Percentiles rank a stretch among this genome's conserved stretches.
phyloP scores from a whole-genome alignment of 345 rosid species.

The Eucalyptus regnans region DNA sequence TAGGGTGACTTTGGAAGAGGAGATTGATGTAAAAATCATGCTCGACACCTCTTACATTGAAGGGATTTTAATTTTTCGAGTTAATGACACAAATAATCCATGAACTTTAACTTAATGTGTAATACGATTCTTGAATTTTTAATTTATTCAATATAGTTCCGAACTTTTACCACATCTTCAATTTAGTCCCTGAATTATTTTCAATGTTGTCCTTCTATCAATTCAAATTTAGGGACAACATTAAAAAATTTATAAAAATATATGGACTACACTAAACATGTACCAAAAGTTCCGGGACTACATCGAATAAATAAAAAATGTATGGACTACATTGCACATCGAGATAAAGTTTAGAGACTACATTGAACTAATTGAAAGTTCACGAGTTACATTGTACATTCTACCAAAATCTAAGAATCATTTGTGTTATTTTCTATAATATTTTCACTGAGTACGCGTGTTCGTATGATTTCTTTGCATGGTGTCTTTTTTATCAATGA shows the following conservation, averaged over 20 bases:
- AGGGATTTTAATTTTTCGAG: neutral
- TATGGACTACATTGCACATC: fast-evolving
- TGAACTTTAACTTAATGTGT: no score
- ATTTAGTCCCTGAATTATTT: fast-evolving
- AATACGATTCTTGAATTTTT: fast-evolving
- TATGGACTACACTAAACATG: fast-evolving
- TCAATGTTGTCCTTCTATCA: no score
- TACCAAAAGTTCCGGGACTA: fast-evolving
- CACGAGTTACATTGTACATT: fast-evolving
- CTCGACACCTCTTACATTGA: neutral
- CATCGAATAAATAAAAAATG: fast-evolving
- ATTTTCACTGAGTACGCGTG: neutral
- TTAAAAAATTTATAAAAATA: no score
- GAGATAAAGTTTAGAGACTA: fast-evolving
- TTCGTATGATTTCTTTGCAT: neutral
- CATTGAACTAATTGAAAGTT: no score
- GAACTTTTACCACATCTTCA: fast-evolving
- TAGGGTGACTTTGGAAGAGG: neutral
- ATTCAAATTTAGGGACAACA: no score
- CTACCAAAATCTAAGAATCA: fast-evolving
- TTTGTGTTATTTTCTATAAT: no score
- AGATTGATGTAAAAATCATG: neutral
- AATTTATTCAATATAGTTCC: fast-evolving
- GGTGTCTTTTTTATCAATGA: neutral
- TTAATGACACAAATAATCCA: no score